Conservation (phyloP, 148 eudicot species). For the Limonium bicolor region DNA sequence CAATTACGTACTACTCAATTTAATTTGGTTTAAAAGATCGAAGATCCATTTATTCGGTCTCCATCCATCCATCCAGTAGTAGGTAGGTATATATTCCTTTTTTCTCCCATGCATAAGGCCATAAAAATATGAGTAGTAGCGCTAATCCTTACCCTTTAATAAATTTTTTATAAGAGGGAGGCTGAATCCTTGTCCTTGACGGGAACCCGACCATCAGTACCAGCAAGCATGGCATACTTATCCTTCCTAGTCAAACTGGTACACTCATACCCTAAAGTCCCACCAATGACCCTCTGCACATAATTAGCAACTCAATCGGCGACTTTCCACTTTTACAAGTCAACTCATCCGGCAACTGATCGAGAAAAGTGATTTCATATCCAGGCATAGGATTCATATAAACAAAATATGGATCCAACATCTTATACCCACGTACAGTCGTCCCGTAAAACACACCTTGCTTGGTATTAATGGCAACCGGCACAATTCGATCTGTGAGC, state of each 20-base stretch:
- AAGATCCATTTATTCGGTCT: no score
- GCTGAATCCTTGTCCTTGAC: not conserved
- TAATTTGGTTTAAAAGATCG: no score
- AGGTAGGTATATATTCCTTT: no score
- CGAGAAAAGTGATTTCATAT: conserved; percentile 44
- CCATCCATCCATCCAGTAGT: no score
- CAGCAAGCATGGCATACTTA: conserved; percentile 51
- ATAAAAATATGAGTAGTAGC: no score
- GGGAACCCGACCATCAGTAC: conserved; percentile 49
- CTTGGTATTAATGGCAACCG: conserved; percentile 37
- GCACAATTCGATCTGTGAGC: conserved; percentile 48
- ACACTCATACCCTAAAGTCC: conserved; percentile 55
- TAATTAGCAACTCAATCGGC: conserved; percentile 45
- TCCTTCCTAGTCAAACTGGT: conserved; percentile 51
- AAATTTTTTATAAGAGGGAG: no score
- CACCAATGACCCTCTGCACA: conserved; percentile 48
- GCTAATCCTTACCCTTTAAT: no score
- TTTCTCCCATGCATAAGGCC: no score
- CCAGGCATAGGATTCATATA: conserved; percentile 63
- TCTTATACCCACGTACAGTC: conserved; percentile 28
- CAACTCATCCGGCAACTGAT: conserved; percentile 31
- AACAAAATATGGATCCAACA: conserved; percentile 41
- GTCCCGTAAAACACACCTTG: conserved; percentile 48
- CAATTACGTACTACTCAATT: no score
- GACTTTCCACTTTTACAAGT: conserved; percentile 42